Evolutionary conservation across 2,329 filamentous ascomycete species (phyloP).

Genomic region (Neonectria neomacrospora): DNA sequence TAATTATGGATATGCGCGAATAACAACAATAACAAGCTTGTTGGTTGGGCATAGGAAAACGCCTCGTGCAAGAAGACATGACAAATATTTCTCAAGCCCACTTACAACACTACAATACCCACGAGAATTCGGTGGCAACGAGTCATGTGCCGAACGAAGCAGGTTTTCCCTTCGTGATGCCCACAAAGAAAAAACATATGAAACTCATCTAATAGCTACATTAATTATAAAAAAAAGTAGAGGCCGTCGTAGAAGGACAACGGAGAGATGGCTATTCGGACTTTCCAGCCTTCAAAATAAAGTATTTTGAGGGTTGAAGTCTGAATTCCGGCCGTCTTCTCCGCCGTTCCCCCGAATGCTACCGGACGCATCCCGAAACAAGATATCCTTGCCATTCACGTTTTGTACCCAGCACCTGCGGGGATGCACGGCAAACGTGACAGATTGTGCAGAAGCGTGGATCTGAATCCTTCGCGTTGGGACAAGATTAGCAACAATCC

Average conservation of each 20-base stretch:
- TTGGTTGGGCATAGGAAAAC: neutral
- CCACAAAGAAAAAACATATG: neutral
- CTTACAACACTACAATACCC: neutral
- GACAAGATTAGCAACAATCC: neutral
- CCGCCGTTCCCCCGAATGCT: constrained; percentile 4
- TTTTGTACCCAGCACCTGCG: neutral
- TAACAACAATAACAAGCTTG: neutral
- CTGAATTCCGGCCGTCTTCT: neutral
- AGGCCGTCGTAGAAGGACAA: neutral
- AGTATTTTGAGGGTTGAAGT: constrained; percentile 1
- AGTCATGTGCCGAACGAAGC: neutral
- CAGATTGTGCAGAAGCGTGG: neutral
- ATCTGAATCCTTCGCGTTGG: constrained; percentile 5
- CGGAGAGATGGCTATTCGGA: neutral
- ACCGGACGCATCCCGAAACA: constrained; percentile 6
- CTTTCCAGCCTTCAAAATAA: neutral
- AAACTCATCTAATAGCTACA: too few species aligned
- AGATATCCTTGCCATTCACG: constrained; percentile 11
- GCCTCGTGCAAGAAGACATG: neutral
- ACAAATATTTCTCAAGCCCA: neutral
- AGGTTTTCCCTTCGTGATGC: neutral
- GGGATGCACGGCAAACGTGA: neutral
- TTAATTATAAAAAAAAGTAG: too few species aligned
- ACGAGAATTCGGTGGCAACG: neutral
- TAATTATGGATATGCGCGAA: neutral